These are phyloP conservation scores for Cutaneotrichosporon dermatis DNA, from an alignment of 1,284 basidiomycete genomes.

Conservation along the genomic window DNA sequence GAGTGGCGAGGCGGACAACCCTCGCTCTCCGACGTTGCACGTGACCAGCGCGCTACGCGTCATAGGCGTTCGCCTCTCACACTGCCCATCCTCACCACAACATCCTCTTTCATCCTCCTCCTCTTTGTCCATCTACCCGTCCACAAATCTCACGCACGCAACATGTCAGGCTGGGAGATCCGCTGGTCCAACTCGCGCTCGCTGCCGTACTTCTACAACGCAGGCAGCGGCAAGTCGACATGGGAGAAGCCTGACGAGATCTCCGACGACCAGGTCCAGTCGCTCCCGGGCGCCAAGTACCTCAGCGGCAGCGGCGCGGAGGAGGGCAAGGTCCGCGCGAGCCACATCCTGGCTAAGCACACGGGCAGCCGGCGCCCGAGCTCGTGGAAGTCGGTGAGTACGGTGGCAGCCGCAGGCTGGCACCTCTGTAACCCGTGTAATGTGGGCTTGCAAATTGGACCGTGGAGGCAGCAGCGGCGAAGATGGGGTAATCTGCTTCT, in stretches of 20 bases:
- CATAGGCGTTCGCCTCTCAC: too few relatives aligned
- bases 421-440: too few relatives aligned
- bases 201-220: conserved; percentile 87
- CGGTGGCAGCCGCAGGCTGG: too few relatives aligned
- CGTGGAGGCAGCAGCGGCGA: too few relatives aligned
- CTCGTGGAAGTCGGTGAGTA: conserved; percentile 86
- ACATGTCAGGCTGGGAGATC: conserved; percentile 62
- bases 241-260: conserved; percentile 79
- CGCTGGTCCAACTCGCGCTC: conserved; percentile 73
- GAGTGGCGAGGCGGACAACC: too few relatives aligned
- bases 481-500: too few relatives aligned
- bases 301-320: conserved; percentile 35
- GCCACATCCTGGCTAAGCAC: conserved; percentile 94
- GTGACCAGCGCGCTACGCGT: too few relatives aligned
- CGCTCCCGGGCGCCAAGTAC: conserved; percentile 63
- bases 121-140: not conserved
- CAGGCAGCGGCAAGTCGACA: conserved; percentile 62
- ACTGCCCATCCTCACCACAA: not conserved
- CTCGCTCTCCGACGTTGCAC: too few relatives aligned
- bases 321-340: conserved; percentile 70
- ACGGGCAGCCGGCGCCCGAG: conserved; percentile 76
- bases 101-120: not conserved
- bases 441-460: too few relatives aligned
- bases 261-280: conserved; percentile 58
- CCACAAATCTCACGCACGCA: not conserved